phyloP scores from a whole-genome alignment of 352 stramenopile species.

The Pythium periplocum region DNA sequence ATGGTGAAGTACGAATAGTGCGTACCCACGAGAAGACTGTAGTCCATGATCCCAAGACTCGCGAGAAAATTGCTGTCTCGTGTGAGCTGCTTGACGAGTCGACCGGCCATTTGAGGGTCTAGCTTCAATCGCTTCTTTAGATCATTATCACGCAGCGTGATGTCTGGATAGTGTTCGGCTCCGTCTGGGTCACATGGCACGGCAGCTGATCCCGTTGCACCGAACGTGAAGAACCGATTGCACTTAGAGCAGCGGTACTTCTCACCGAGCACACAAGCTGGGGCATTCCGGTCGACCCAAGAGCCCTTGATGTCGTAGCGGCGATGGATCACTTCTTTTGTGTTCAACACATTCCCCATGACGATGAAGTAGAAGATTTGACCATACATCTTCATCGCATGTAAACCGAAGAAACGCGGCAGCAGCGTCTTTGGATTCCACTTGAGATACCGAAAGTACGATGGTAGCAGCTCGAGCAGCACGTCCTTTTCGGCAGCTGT shows the following conservation, averaged over 20 bases:
- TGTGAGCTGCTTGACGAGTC: slow-evolving; percentile 76
- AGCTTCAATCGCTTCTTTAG: slow-evolving; percentile 82
- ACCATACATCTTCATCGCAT: slow-evolving; percentile 91
- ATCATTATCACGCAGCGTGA: slow-evolving; percentile 82
- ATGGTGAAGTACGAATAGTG: slow-evolving; percentile 85
- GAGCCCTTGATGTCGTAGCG: slow-evolving; percentile 91
- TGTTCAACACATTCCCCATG: slow-evolving; percentile 90
- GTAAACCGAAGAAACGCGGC: slow-evolving; percentile 86
- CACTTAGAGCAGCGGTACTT: slow-evolving; percentile 83
- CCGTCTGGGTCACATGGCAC: slow-evolving; percentile 45
- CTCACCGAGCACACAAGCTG: slow-evolving; percentile 66
- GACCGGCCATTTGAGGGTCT: slow-evolving; percentile 33
- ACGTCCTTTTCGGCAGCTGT: slow-evolving; percentile 75
- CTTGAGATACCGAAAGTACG: slow-evolving; percentile 83
- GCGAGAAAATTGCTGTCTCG: slow-evolving; percentile 81
- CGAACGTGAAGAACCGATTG: slow-evolving; percentile 82
- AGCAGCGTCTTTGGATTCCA: slow-evolving; percentile 85
- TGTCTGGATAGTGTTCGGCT: slow-evolving; percentile 78
- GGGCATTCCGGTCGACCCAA: slow-evolving; percentile 84
- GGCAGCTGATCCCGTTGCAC: slow-evolving; percentile 24
- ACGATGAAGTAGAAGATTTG: slow-evolving; percentile 91
- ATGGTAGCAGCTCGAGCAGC: slow-evolving; percentile 71
- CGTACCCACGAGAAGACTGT: slow-evolving; percentile 83
- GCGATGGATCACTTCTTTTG: slow-evolving; percentile 75
- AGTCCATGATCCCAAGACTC: slow-evolving; percentile 89